Base-by-base conservation (phyloP, 169 alveolate species). In the Plasmodium knowlesi region DNA sequence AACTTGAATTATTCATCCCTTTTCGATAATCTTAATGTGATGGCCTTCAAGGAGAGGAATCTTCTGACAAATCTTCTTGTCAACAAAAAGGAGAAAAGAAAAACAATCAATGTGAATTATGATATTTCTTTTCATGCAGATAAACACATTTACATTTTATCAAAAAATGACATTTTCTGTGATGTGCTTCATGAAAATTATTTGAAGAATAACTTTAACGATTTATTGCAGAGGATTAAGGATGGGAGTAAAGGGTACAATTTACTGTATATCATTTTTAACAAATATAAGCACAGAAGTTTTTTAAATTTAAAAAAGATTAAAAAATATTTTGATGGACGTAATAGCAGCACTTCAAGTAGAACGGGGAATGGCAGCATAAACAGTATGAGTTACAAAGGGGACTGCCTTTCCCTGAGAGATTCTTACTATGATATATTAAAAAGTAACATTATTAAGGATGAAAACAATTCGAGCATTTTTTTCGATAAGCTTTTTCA, bases 171-270 rank as follows among this genome's bases (percentile, higher is more conserved):
- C 74, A 81, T 91, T 32, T 91, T 91, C 53, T 91, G 92, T 82
- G 81, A 91, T 57, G 76, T 91, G 39, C 57, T 91, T 5, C 95
- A 91, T 81, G 95, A 61, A 43, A 70, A 91, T 81, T 91, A 91
- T 82, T 37, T 91, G 54, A 81, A 71, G 83, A 61, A 91, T 54
- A 80, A 70, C 54, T 78, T 91, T 67, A 91, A 82, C 57, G 92
- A 91, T 82, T 91, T 91, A 32, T 19, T 91, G 41, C 54, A 32
- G 61, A 81, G 91, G 41, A 82, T 91, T 81, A 80, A 82, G 74
- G 83, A 82, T 32, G 92, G 95, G 30, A 72, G 95, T 43, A 91
- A 30, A 43, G 95, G 95, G 32, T 91, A 91, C 83, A 91, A 81
- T 71, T 39, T 82, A 19, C 57, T 91, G 83, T 22, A 80, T 41